These are phyloP conservation scores for Pythium grandisporangium DNA, from an alignment of 352 stramenopile species.

Conservation along the genomic window DNA sequence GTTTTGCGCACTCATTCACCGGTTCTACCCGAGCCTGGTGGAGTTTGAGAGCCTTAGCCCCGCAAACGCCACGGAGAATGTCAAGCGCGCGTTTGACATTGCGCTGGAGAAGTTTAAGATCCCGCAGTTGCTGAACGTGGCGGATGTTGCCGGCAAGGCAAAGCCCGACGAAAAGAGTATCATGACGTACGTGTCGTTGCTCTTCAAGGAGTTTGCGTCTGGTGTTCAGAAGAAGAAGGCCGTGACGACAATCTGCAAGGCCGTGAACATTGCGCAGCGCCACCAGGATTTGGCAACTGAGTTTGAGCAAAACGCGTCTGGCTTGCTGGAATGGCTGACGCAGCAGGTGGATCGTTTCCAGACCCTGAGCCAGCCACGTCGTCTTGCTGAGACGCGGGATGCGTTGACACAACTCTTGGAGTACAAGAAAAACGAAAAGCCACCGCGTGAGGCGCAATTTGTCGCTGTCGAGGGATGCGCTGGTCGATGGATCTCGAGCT, in stretches of 20 bases:
- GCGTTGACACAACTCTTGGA: conserved; percentile 55
- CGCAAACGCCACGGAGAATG: conserved; percentile 58
- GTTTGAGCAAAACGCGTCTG: conserved; percentile 63
- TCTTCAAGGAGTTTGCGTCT: conserved; percentile 89
- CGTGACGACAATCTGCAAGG: conserved; percentile 85
- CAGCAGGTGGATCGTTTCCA: conserved; percentile 67
- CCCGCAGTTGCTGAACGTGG: conserved; percentile 79
- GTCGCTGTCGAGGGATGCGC: conserved; percentile 72
- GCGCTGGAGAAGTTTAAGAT: conserved; percentile 83
- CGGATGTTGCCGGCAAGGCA: conserved; percentile 69
- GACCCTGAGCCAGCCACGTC: conserved; percentile 51
- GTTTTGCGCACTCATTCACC: conserved; percentile 88
- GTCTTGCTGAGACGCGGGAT: conserved; percentile 62
- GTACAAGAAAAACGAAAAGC: conserved; percentile 86
- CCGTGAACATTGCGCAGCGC: conserved; percentile 84
- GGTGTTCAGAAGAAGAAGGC: conserved; percentile 87
- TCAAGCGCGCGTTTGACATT: conserved; percentile 79
- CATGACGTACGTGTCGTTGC: conserved; percentile 86
- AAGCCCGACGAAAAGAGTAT: conserved; percentile 91
- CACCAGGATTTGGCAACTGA: conserved; percentile 75
- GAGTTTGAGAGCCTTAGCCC: conserved; percentile 70
- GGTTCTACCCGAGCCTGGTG: conserved; percentile 80
- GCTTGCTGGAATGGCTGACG: conserved; percentile 65
- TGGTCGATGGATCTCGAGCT: conserved; percentile 76
- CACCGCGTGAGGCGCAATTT: conserved; percentile 70